phyloP scores from a whole-genome alignment of 2,329 filamentous ascomycete species.

The Fusarium luffae region DNA sequence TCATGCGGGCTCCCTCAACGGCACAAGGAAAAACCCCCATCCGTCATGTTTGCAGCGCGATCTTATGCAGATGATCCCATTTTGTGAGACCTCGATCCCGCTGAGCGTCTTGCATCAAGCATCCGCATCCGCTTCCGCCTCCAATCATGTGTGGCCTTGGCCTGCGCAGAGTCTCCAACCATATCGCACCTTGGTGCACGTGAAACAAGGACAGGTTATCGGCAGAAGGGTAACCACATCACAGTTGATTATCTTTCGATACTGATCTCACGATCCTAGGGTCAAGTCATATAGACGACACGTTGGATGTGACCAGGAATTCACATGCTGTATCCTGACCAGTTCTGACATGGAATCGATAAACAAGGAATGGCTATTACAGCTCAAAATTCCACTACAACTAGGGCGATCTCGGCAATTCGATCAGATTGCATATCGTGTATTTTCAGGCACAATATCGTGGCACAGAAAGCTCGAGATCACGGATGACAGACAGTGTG shows the following conservation, averaged over 20 bases:
- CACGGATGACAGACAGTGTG: background rate
- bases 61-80: slow-evolving; percentile 3
- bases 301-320: background rate
- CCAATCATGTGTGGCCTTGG: slow-evolving; percentile 5
- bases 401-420: background rate
- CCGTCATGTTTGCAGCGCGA: slow-evolving; percentile 15
- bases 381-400: background rate
- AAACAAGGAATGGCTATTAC: background rate
- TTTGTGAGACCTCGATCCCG: slow-evolving; percentile 23
- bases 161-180: background rate
- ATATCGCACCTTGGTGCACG: background rate
- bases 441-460: background rate
- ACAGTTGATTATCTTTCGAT: background rate
- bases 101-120: slow-evolving; percentile 10
- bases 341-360: background rate
- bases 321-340: background rate
- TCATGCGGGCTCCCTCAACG: background rate
- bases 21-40: background rate
- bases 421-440: background rate
- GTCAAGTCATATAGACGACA: background rate
- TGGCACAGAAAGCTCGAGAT: background rate
- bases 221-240: background rate
- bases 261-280: background rate
- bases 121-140: slow-evolving; percentile 1
- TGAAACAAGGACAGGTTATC: background rate